Percentiles rank a stretch among this genome's conserved stretches.
These are phyloP conservation scores for Fusarium acutatum DNA, from an alignment of 2,329 filamentous ascomycete species.

Conservation along the genomic window DNA sequence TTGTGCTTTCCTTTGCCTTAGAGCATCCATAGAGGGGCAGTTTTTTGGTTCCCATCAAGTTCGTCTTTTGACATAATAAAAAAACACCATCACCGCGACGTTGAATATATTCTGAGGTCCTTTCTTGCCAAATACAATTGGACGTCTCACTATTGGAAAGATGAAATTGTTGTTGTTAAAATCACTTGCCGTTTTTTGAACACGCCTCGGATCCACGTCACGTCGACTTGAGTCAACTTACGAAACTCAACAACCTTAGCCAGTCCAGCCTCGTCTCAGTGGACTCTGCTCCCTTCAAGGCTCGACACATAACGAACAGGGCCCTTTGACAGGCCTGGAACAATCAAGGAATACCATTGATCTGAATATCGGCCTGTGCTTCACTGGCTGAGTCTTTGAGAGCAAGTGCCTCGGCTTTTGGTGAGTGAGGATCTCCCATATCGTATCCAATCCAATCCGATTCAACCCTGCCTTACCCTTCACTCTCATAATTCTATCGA, in stretches of 20 bases:
- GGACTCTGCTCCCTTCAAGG: neutral
- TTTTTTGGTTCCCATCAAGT: conserved; percentile 26
- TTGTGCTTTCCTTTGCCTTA: conserved; percentile 9
- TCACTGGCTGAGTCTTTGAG: neutral
- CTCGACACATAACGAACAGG: conserved; percentile 2
- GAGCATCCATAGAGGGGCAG: conserved; percentile 31
- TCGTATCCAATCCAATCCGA: conserved; percentile 19
- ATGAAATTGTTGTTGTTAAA: neutral
- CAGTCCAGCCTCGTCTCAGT: conserved; percentile 27
- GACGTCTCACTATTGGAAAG: neutral
- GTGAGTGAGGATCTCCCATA: conserved; percentile 25
- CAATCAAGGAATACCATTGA: neutral
- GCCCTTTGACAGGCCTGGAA: neutral
- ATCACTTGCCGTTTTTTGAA: conserved; percentile 16
- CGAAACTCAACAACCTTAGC: conserved; percentile 5
- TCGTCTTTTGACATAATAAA: conserved; percentile 23
- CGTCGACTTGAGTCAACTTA: conserved; percentile 5
- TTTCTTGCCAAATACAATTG: neutral
- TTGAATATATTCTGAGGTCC: neutral
- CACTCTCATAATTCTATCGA: conserved; percentile 17
- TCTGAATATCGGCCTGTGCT: conserved; percentile 15
- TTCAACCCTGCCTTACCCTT: conserved; percentile 9
- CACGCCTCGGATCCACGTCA: conserved; percentile 29
- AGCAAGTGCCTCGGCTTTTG: conserved; percentile 33
- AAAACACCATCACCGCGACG: neutral